A percentile compares a stretch with the other conserved stretches of the same genome.
These are phyloP conservation scores for Gossypium turneri DNA, from an alignment of 345 rosid species.

Conservation along the genomic window DNA sequence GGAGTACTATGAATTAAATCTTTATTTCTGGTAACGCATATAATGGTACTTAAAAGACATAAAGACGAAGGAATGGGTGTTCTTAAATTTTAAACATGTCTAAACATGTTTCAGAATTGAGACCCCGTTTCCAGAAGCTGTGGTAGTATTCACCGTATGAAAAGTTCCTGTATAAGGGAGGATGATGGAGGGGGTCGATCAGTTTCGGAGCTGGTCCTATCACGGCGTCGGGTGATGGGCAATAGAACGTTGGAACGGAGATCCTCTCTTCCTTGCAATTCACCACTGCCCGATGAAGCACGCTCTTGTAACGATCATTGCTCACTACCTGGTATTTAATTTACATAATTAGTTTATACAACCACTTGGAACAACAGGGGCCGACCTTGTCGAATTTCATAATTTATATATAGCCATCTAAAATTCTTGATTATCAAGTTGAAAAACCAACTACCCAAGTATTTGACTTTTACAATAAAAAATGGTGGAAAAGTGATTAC, in stretches of 20 bases:
- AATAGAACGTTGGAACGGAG: conserved; percentile 51
- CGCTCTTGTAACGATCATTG: conserved; percentile 56
- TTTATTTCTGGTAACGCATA: background rate
- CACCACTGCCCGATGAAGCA: conserved; percentile 54
- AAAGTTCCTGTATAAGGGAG: conserved; percentile 33
- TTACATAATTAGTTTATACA: no score
- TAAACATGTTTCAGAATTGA: conserved; percentile 23
- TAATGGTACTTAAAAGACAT: background rate
- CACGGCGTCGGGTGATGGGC: conserved; percentile 49
- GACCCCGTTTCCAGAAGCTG: conserved; percentile 31
- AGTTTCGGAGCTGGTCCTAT: conserved; percentile 38
- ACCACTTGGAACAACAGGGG: no score
- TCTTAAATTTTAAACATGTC: conserved; percentile 24
- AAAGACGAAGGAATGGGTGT: background rate
- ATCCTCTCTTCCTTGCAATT: conserved; percentile 40
- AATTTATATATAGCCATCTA: background rate
- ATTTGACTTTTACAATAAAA: background rate
- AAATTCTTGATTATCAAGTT: background rate
- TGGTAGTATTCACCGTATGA: conserved; percentile 29
- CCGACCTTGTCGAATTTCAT: background rate
- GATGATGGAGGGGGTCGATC: conserved; percentile 25
- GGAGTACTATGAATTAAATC: background rate
- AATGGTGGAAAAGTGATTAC: no score
- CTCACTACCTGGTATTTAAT: conserved; percentile 32
- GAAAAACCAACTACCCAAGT: background rate